Evolutionary conservation across 192 early-diverging fungal species (phyloP).

Genomic region (Mycoemilia scoparia): DNA sequence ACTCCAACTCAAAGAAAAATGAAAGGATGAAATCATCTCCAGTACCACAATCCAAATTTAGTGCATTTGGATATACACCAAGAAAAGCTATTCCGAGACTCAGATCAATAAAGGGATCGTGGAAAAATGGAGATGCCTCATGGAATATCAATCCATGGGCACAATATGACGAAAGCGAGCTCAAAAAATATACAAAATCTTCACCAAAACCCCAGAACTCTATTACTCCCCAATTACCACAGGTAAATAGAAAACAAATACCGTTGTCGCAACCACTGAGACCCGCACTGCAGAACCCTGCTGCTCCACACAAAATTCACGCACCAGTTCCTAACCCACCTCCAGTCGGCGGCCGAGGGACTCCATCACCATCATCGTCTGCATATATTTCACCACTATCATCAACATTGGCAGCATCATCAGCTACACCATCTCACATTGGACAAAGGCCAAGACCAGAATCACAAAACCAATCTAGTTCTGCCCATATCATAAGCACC

Average conservation of each 20-base stretch:
- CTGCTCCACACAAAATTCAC: neutral
- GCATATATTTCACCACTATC: too few relatives aligned
- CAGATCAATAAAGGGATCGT: conserved; percentile 19
- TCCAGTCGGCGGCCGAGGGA: too few relatives aligned
- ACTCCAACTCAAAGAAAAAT: too few relatives aligned
- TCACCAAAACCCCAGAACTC: conserved; percentile 11
- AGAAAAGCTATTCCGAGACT: conserved; percentile 22
- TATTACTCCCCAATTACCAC: conserved; percentile 14
- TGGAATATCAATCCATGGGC: conserved; percentile 31
- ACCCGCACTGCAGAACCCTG: too few relatives aligned
- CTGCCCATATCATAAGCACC: neutral
- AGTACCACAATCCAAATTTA: too few relatives aligned
- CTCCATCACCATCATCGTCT: too few relatives aligned
- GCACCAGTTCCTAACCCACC: neutral
- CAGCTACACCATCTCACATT: too few relatives aligned
- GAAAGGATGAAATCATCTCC: too few relatives aligned
- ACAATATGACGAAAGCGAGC: neutral
- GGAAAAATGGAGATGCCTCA: conserved; percentile 27
- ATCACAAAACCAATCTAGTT: neutral
- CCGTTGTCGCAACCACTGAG: conserved; percentile 1
- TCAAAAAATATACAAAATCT: neutral
- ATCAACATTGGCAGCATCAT: too few relatives aligned
- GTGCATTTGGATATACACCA: conserved; percentile 27
- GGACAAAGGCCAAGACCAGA: neutral
- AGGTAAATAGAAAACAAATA: conserved; percentile 7